Conservation (phyloP, 176 grass and related monocot genomes). For the Tuctoria greenei region DNA sequence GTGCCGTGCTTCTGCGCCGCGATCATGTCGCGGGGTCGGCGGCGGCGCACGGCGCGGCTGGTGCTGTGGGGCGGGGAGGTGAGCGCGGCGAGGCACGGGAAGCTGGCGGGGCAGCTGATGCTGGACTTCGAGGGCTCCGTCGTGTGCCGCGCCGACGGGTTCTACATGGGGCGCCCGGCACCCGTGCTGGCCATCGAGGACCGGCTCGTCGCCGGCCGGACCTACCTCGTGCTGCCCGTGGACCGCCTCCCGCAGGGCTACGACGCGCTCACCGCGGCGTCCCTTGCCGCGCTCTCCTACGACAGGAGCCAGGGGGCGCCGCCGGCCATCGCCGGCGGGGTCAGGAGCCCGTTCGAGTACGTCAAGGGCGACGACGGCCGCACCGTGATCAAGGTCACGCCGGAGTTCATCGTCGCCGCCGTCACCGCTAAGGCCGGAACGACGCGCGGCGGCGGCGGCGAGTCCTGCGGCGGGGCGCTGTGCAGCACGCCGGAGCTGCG, state of each 20-base stretch:
- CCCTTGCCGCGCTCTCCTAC: slow-evolving; percentile 54
- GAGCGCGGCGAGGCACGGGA: slow-evolving; percentile 17
- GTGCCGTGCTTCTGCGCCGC: slow-evolving; percentile 15
- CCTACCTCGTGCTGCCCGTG: slow-evolving; percentile 79
- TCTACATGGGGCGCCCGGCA: slow-evolving; percentile 61
- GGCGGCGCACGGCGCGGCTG: slow-evolving; percentile 38
- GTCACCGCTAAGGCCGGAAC: slow-evolving; percentile 21
- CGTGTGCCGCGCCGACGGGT: slow-evolving; percentile 67
- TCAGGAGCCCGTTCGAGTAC: slow-evolving; percentile 67
- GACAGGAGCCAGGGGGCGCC: neutral
- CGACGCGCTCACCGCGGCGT: slow-evolving; percentile 45
- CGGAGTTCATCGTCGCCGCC: slow-evolving; percentile 57
- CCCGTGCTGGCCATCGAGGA: slow-evolving; percentile 73
- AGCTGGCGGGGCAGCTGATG: slow-evolving; percentile 66
- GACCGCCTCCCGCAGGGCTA: slow-evolving; percentile 58
- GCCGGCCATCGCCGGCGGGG: slow-evolving; percentile 25
- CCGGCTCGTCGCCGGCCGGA: slow-evolving; percentile 43
- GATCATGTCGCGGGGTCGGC: neutral
- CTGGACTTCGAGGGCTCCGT: slow-evolving; percentile 50
- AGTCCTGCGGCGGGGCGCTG: slow-evolving; percentile 31
- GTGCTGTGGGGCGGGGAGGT: slow-evolving; percentile 70
- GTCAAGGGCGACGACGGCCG: slow-evolving; percentile 59
- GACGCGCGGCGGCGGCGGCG: neutral
- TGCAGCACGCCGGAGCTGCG: slow-evolving; percentile 92
- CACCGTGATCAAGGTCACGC: slow-evolving; percentile 67